phyloP scores from a whole-genome alignment of 208 protist species.

The Angomonas ambiguus region DNA sequence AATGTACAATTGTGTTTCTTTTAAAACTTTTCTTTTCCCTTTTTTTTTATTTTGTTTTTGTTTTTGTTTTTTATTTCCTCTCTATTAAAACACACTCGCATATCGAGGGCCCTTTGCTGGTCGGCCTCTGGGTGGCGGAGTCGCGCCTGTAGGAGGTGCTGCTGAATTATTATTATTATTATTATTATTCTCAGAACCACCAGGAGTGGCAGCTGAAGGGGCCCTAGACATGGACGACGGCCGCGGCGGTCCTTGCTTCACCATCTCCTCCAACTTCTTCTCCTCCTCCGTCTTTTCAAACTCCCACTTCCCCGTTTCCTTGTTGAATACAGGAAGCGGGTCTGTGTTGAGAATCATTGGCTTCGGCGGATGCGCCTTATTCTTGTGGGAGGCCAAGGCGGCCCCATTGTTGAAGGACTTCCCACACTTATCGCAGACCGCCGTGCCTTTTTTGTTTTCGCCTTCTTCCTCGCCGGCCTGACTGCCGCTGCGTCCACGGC shows the following conservation, averaged over 20 bases:
- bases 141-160: constrained; percentile 13
- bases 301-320: constrained; percentile 65
- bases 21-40: background rate
- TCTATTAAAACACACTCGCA: constrained; percentile 63
- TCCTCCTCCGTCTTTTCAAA: constrained; percentile 84
- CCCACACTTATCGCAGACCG: constrained; percentile 3
- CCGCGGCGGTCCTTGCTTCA: constrained; percentile 66
- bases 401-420: constrained; percentile 7
- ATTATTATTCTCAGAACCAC: background rate
- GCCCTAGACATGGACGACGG: constrained; percentile 9
- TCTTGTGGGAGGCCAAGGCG: constrained; percentile 5
- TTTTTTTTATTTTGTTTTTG: background rate
- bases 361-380: constrained; percentile 70
- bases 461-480: constrained; percentile 8
- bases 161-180: background rate
- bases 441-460: constrained; percentile 11
- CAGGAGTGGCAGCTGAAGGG: no score
- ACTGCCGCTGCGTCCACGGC: constrained; percentile 35
- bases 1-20: background rate
- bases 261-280: constrained; percentile 52
- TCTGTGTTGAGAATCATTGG: constrained; percentile 86
- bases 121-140: constrained; percentile 19
- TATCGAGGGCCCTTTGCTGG: constrained; percentile 14
- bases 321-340: constrained; percentile 71
- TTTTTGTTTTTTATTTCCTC: constrained; percentile 19